Evolutionary conservation across 352 stramenopile species (phyloP), one percentile per base, ranked within the genome.

Genomic region (Halophytophthora polymorphica): DNA sequence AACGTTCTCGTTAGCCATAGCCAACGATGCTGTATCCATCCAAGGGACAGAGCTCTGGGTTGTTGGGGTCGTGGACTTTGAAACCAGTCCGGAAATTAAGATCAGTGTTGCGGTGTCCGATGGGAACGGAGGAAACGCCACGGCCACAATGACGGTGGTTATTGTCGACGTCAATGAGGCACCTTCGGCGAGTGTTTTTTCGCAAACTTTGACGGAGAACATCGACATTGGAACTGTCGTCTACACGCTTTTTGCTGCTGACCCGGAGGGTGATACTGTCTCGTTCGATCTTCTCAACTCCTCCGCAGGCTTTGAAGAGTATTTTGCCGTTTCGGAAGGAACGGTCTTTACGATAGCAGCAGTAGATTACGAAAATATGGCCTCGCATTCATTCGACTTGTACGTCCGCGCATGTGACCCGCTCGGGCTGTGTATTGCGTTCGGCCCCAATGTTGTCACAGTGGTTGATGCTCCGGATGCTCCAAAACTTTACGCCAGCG

Each of bases 251-350:
- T 11, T 56, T 6, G 60, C 50, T 10, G 38, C 15, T 2, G 73
- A 85, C 43, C 71, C 71, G 33, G 73, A 85, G 48, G 63, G 71
- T 8, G 69, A 83, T 42, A 37, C 22, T 2, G 35, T 85, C 19
- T 37, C 68, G 14, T 68, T 57, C 45, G 31, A 14, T 6, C 53
- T 68, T 13, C 39, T 57, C 2, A 28, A 50, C 18, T 38, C 54
- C 17, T 15, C 19, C 31, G 31, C n/a, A 2, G 49, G 29, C 35
- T 68, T 68, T 40, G 19, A 43, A 10, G 34, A 53, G n/a, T 18
- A 61, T 13, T 68, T 68, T 53, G 25, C 15, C 11, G n/a, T 68
- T 21, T 38, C 29, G 17, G 54, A 36, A 45, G n/a, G 22, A 11
- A 51, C 35, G 15, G 18, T 68, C 6, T 44, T 68, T 11, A 68